phyloP scores from a whole-genome alignment of 345 rosid species.

The Citropsis articulata region DNA sequence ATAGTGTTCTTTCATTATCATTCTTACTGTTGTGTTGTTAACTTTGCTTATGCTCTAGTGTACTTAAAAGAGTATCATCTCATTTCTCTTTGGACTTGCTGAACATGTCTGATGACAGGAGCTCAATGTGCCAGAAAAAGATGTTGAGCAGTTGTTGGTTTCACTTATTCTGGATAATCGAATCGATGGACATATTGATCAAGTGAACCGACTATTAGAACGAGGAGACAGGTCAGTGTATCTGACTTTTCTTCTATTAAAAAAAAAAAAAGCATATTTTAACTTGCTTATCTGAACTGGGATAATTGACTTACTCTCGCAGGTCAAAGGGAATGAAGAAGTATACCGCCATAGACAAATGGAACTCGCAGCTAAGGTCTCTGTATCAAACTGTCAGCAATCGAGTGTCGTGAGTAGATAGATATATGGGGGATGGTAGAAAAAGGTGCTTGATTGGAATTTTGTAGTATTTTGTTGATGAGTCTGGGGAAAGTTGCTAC shows the following conservation, averaged over 20 bases:
- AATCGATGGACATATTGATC: conserved; percentile 94
- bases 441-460: neutral
- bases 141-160: conserved; percentile 86
- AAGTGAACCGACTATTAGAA: conserved; percentile 85
- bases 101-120: conserved; percentile 42
- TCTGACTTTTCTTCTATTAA: neutral
- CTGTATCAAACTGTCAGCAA: conserved; percentile 65
- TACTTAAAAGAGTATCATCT: neutral
- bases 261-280: neutral
- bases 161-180: conserved; percentile 89
- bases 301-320: conserved; percentile 11
- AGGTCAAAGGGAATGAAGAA: conserved; percentile 95
- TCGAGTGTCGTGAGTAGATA: conserved; percentile 52
- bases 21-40: neutral
- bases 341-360: conserved; percentile 83
- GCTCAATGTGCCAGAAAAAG: conserved; percentile 92
- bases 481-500: neutral
- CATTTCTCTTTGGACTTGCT: neutral
- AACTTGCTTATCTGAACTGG: neutral
- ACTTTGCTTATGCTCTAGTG: neutral
- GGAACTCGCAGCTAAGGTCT: conserved; percentile 89
- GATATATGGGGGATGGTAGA: neutral
- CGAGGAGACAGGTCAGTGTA: conserved; percentile 72
- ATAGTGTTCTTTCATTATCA: neutral
- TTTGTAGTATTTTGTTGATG: neutral